phyloP scores from a whole-genome alignment of 148 eudicot species.

The Arbutus unedo region DNA sequence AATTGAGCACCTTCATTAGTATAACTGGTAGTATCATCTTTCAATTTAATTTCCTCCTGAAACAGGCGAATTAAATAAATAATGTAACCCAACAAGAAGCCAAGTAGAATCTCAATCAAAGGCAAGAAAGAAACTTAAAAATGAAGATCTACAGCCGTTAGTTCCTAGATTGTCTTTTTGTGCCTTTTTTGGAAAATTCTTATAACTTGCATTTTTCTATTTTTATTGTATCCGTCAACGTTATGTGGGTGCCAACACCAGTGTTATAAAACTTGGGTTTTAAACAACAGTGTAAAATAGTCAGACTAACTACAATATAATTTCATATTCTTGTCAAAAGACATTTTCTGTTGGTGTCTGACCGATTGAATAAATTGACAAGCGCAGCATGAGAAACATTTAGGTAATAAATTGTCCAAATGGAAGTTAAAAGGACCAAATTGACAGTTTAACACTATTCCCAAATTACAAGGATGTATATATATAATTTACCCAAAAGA shows the following conservation, averaged over 20 bases:
- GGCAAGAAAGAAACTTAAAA: conserved; percentile 7
- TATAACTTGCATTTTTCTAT: not conserved
- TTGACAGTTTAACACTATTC: not conserved
- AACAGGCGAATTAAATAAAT: not conserved
- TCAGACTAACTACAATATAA: not conserved
- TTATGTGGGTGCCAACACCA: not conserved
- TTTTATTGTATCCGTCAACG: not conserved
- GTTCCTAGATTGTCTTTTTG: not conserved
- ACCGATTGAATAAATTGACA: not conserved
- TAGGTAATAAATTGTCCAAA: not conserved
- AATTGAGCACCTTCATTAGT: conserved; percentile 30
- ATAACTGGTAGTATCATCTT: conserved; percentile 25
- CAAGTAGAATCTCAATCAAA: not conserved
- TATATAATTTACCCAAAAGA: not conserved
- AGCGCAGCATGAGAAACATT: not conserved
- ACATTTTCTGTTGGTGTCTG: not conserved
- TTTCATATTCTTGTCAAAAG: not conserved
- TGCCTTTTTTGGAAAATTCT: not conserved
- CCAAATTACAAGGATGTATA: not conserved
- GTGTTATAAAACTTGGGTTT: not conserved
- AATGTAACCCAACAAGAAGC: not conserved
- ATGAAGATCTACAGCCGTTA: not conserved
- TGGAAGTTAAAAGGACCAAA: not conserved
- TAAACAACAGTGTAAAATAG: not conserved
- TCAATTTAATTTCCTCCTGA: conserved; percentile 54